Percentiles rank a stretch among this genome's conserved stretches.
Conservation (phyloP, 768 basidiomycete genomes). For the Rhodocollybia butyracea region DNA sequence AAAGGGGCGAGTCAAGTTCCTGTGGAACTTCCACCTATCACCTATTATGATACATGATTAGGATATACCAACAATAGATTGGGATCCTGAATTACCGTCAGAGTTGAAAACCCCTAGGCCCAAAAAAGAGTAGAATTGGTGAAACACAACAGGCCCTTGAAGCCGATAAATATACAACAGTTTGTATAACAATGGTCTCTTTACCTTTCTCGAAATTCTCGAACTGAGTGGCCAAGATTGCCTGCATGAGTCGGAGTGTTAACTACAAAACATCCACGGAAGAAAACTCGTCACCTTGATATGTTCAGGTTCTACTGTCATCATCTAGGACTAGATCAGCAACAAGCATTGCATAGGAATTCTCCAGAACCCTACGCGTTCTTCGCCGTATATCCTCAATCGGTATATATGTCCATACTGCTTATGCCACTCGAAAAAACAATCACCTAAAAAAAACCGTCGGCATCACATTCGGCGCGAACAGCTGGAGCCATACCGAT, state of each 20-base stretch:
- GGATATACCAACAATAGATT: background rate
- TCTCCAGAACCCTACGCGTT: background rate
- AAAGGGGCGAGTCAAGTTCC: constrained; percentile 59
- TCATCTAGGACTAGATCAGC: constrained; percentile 3
- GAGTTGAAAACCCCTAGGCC: constrained; percentile 58
- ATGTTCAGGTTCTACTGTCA: constrained; percentile 20
- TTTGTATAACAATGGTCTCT: constrained; percentile 8
- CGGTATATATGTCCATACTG: constrained; percentile 2
- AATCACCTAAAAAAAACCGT: background rate
- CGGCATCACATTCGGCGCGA: background rate
- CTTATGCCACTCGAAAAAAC: constrained; percentile 2
- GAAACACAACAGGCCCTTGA: constrained; percentile 16
- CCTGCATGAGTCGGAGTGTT: background rate
- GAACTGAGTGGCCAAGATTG: constrained; percentile 37
- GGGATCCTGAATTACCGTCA: background rate
- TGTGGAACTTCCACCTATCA: constrained; percentile 66
- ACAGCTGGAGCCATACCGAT: background rate
- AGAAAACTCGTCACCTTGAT: constrained; percentile 18
- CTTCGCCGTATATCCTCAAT: background rate
- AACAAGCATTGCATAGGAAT: background rate
- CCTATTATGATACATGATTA: constrained; percentile 23
- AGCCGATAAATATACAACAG: background rate
- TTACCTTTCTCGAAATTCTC: constrained; percentile 31
- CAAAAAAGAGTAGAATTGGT: constrained; percentile 29
- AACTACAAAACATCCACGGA: background rate